These are phyloP conservation scores for Saccharata proteae DNA, from an alignment of 2,329 filamentous ascomycete genomes.

Conservation along the genomic window DNA sequence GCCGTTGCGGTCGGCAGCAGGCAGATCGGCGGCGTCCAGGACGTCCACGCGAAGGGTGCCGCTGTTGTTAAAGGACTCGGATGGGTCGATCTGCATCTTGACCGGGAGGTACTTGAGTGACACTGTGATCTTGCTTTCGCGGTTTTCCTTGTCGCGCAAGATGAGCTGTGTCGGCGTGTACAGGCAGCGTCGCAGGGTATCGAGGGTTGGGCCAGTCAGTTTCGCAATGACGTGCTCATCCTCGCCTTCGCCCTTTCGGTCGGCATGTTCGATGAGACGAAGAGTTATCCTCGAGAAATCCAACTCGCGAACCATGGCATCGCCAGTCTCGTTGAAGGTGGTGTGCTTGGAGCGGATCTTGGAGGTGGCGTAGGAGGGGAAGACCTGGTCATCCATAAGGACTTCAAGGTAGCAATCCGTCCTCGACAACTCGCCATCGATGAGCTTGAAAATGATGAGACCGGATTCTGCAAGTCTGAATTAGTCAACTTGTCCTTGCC, in stretches of 20 bases:
- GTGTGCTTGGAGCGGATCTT: slow-evolving; percentile 56
- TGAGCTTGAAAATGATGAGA: slow-evolving; percentile 83
- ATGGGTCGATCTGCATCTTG: slow-evolving; percentile 85
- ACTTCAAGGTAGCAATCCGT: slow-evolving; percentile 71
- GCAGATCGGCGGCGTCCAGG: slow-evolving; percentile 74
- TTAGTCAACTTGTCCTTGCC: slow-evolving; percentile 25
- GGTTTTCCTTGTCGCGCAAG: slow-evolving; percentile 66
- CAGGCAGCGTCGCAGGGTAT: slow-evolving; percentile 77
- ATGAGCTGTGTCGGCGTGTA: slow-evolving; percentile 81
- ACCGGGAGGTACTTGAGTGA: slow-evolving; percentile 92
- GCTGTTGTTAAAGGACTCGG: slow-evolving; percentile 98
- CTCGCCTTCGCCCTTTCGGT: slow-evolving; percentile 55
- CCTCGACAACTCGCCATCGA: slow-evolving; percentile 75
- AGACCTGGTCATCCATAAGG: slow-evolving; percentile 87
- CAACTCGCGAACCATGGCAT: slow-evolving; percentile 93
- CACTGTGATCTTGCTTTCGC: slow-evolving; percentile 69
- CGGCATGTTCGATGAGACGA: slow-evolving; percentile 68
- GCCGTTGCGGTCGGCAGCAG: slow-evolving; percentile 87
- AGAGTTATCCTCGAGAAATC: slow-evolving; percentile 91
- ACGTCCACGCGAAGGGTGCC: slow-evolving; percentile 90
- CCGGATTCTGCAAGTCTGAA: slow-evolving; percentile 55
- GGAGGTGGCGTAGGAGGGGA: slow-evolving; percentile 74
- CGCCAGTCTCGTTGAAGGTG: slow-evolving; percentile 83
- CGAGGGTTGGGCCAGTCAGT: slow-evolving; percentile 70
- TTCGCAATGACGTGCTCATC: slow-evolving; percentile 70